Percentiles rank a stretch among this genome's conserved stretches.
These are phyloP conservation scores for Protoeuglena noctilucae DNA, from an alignment of 139 green algal species.

Conservation along the genomic window DNA sequence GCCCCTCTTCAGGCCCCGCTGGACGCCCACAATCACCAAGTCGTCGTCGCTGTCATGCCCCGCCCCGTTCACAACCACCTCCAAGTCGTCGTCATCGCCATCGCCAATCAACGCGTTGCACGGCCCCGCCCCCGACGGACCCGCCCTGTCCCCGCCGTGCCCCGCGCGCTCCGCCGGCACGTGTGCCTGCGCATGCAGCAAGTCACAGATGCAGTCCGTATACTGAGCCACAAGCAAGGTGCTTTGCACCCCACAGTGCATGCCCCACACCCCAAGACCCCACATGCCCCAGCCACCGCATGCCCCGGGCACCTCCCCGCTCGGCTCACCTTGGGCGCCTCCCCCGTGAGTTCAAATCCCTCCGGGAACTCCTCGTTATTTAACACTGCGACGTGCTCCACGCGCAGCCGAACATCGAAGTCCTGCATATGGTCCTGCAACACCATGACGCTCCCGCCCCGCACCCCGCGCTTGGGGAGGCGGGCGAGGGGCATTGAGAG, in stretches of 20 bases:
- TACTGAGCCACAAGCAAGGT: background rate
- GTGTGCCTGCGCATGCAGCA: background rate
- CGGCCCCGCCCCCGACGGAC: background rate
- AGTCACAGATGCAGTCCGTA: background rate
- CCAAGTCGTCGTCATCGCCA: slow-evolving; percentile 1
- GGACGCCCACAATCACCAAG: slow-evolving; percentile 1
- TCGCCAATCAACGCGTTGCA: background rate
- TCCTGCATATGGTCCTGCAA: slow-evolving; percentile 22
- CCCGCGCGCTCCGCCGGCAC: background rate
- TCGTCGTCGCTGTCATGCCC: background rate
- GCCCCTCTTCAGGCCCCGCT: slow-evolving; percentile 1
- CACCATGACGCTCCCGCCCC: background rate
- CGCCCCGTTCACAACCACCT: background rate
- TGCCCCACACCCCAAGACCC: background rate
- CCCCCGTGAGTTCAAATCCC: slow-evolving; percentile 35
- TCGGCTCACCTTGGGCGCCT: slow-evolving; percentile 6
- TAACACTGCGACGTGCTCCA: slow-evolving; percentile 15
- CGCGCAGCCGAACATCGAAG: slow-evolving; percentile 9
- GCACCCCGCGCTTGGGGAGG: background rate
- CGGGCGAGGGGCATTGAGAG: background rate
- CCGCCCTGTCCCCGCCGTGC: background rate
- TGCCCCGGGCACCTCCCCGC: background rate
- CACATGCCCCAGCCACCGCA: background rate
- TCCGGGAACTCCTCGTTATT: slow-evolving; percentile 38
- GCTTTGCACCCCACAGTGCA: background rate